A percentile compares a stretch with the other conserved stretches of the same genome.
These are phyloP conservation scores for Phytopythium helicoides DNA, from an alignment of 352 stramenopile genomes.

Conservation along the genomic window DNA sequence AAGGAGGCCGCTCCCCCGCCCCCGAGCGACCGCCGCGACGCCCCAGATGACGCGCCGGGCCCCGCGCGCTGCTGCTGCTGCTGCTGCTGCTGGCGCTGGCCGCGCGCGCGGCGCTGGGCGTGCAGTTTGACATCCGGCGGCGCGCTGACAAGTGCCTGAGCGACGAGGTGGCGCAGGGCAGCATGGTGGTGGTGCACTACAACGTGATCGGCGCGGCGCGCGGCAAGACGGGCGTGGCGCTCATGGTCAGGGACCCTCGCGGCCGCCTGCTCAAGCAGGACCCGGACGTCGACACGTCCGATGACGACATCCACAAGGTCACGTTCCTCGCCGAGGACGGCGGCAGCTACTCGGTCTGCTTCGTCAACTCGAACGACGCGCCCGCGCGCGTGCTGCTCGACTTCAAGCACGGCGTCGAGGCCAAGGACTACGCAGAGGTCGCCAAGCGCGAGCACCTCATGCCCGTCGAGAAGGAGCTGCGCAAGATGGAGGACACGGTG, in stretches of 20 bases:
- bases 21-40: no score
- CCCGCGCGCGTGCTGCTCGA: conserved; percentile 75
- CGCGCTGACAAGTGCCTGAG: conserved; percentile 81
- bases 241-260: conserved; percentile 72
- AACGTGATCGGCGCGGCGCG: conserved; percentile 65
- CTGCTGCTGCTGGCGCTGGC: conserved; percentile 32
- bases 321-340: conserved; percentile 71
- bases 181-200: conserved; percentile 82
- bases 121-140: conserved; percentile 78
- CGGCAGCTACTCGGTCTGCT: conserved; percentile 79
- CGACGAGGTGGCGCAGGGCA: conserved; percentile 75
- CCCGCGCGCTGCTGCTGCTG: conserved; percentile 13
- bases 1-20: no score
- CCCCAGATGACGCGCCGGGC: no score
- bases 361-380: conserved; percentile 80
- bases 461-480: conserved; percentile 86
- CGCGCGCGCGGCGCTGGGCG: conserved; percentile 24
- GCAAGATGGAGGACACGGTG: conserved; percentile 88
- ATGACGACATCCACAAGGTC: conserved; percentile 82
- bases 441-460: conserved; percentile 89
- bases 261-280: conserved; percentile 84
- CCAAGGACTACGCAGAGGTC: conserved; percentile 88
- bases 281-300: conserved; percentile 77
- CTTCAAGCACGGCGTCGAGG: conserved; percentile 86
- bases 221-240: conserved; percentile 65